Conservation (phyloP, 1,284 basidiomycete species). For the Xerocomus nothofagi region DNA sequence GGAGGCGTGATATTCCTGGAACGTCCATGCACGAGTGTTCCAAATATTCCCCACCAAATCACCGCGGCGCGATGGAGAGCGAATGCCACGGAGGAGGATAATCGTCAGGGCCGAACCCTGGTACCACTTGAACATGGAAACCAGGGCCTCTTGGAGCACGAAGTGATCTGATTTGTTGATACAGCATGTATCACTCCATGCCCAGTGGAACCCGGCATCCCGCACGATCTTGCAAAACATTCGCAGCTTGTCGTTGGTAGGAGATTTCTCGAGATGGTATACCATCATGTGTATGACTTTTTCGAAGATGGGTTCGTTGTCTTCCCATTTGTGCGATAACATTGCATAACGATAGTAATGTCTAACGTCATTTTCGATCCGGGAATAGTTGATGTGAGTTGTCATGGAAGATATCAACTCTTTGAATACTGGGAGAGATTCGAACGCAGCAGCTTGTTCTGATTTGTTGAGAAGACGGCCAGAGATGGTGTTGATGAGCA, state of each 20-base stretch:
- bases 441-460: constrained; percentile 1
- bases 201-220: constrained; percentile 8
- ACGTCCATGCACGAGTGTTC: constrained; percentile 14
- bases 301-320: constrained; percentile 5
- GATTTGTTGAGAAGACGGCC: constrained; percentile 2
- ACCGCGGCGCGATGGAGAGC: not conserved
- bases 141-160: constrained; percentile 1
- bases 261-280: too few relatives aligned
- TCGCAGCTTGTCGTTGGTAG: constrained; percentile 12
- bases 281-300: not conserved
- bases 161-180: constrained; percentile 4
- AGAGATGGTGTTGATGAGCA: constrained; percentile 8
- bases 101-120: not conserved
- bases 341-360: constrained; percentile 11
- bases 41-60: not conserved
- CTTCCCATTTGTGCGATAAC: constrained; percentile 17
- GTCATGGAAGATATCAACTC: constrained; percentile 12
- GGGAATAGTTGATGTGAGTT: not conserved
- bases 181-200: constrained; percentile 7
- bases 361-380: constrained; percentile 3
- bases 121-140: not conserved
- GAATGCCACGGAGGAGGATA: constrained; percentile 10
- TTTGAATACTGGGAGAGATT: not conserved
- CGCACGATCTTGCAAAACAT: constrained; percentile 4
- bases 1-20: constrained; percentile 8